phyloP scores from a whole-genome alignment of 2,329 filamentous ascomycete genomes.

The Alternaria panax region DNA sequence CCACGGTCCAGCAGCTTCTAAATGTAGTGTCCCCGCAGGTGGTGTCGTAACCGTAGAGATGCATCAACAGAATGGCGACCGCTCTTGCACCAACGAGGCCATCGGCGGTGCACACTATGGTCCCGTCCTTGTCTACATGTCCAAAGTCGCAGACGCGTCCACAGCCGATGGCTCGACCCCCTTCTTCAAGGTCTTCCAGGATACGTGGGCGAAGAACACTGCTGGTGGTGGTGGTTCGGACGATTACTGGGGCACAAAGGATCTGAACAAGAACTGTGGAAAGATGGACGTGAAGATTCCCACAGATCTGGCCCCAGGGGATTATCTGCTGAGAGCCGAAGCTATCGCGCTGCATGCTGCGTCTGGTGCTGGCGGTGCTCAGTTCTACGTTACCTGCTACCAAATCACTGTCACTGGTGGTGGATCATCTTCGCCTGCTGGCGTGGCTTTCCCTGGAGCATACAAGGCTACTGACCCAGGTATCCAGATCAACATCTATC shows the following conservation, averaged over 20 bases:
- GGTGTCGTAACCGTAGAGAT: conserved; percentile 54
- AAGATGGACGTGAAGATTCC: conserved; percentile 63
- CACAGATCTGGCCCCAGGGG: conserved; percentile 59
- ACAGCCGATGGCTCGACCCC: conserved; percentile 58
- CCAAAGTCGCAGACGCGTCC: conserved; percentile 55
- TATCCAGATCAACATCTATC: conserved; percentile 69
- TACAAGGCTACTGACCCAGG: conserved; percentile 67
- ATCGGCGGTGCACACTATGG: conserved; percentile 49
- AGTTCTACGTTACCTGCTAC: conserved; percentile 59
- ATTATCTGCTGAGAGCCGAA: conserved; percentile 62
- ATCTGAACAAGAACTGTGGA: conserved; percentile 55
- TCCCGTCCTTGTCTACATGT: conserved; percentile 49
- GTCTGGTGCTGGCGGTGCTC: conserved; percentile 53
- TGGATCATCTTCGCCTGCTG: conserved; percentile 57
- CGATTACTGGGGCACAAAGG: conserved; percentile 60
- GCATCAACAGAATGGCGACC: conserved; percentile 63
- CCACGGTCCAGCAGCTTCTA: conserved; percentile 44
- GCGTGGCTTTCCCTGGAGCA: conserved; percentile 60
- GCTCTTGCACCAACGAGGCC: conserved; percentile 54
- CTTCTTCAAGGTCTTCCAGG: conserved; percentile 67
- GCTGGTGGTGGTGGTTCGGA: conserved; percentile 51
- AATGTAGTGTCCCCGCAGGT: conserved; percentile 59
- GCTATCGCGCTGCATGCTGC: conserved; percentile 65
- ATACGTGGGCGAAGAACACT: conserved; percentile 58
- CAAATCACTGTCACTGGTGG: conserved; percentile 67